Conservation (phyloP, 495 filamentous ascomycete species). For the Xylaria scruposa region DNA sequence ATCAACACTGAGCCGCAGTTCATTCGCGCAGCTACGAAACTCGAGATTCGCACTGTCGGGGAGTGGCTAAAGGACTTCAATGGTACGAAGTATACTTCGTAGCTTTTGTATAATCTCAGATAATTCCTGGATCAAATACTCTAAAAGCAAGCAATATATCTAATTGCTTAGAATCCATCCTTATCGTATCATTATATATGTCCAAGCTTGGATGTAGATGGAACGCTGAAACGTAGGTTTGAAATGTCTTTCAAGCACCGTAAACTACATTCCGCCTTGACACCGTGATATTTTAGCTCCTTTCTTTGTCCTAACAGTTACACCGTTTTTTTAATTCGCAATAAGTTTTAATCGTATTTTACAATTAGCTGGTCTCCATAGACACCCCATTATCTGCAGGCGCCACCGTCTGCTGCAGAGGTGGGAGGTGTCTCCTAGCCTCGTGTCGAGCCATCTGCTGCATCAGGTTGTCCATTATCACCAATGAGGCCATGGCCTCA, state of each 20-base stretch:
- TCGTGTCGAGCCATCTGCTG: conserved; percentile 78
- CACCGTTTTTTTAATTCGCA: not conserved
- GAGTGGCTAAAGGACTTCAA: conserved; percentile 39
- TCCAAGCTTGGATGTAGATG: not conserved
- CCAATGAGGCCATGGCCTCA: conserved; percentile 91
- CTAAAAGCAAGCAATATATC: not conserved
- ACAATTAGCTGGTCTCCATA: conserved; percentile 25
- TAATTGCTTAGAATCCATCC: not conserved
- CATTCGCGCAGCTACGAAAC: conserved; percentile 50
- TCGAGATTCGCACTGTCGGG: conserved; percentile 51
- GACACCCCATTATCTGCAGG: conserved; percentile 33
- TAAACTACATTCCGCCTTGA: not conserved
- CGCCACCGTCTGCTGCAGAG: conserved; percentile 32
- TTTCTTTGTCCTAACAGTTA: not conserved
- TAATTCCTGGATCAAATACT: not conserved
- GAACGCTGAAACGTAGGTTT: not conserved
- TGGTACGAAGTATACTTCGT: conserved; percentile 24
- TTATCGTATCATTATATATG: not conserved
- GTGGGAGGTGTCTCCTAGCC: conserved; percentile 52
- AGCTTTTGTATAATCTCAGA: conserved; percentile 7
- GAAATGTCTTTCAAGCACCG: not conserved
- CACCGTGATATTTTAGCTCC: not conserved
- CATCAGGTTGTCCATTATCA: conserved; percentile 90
- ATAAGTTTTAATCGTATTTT: not conserved
- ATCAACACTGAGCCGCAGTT: conserved; percentile 50